Conservation (phyloP, 2,329 filamentous ascomycete species). For the Pyricularia grisea region DNA sequence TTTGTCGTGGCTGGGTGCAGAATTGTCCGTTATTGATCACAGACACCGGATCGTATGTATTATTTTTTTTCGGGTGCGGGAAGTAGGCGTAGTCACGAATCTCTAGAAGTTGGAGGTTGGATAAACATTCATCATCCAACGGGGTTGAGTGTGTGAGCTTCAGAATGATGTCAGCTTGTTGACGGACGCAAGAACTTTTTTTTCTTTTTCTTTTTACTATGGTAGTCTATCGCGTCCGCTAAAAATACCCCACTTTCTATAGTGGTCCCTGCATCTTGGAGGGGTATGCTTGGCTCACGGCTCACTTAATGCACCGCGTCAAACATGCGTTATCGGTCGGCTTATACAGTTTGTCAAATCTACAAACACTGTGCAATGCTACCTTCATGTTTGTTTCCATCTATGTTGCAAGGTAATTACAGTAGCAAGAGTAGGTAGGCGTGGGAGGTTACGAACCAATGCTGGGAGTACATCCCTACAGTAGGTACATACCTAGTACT, state of each 20-base stretch:
- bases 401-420: background rate
- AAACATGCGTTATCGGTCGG: background rate
- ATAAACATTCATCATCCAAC: background rate
- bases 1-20: background rate
- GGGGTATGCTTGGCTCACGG: background rate
- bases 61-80: background rate
- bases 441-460: too few species aligned
- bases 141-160: too few species aligned
- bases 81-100: background rate
- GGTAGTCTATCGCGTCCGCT: background rate
- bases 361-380: background rate
- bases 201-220: background rate
- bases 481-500: background rate
- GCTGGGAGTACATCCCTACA: background rate
- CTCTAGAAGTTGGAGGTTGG: background rate
- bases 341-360: background rate
- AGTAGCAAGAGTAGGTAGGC: background rate
- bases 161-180: background rate
- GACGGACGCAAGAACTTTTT: background rate
- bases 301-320: background rate
- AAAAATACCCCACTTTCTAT: background rate
- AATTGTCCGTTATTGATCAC: background rate
- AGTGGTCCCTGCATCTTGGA: background rate
- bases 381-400: too few species aligned
- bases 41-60: background rate